Evolutionary conservation across 2,329 filamentous ascomycete species (phyloP).

Genomic region (Phialophora verrucosa): DNA sequence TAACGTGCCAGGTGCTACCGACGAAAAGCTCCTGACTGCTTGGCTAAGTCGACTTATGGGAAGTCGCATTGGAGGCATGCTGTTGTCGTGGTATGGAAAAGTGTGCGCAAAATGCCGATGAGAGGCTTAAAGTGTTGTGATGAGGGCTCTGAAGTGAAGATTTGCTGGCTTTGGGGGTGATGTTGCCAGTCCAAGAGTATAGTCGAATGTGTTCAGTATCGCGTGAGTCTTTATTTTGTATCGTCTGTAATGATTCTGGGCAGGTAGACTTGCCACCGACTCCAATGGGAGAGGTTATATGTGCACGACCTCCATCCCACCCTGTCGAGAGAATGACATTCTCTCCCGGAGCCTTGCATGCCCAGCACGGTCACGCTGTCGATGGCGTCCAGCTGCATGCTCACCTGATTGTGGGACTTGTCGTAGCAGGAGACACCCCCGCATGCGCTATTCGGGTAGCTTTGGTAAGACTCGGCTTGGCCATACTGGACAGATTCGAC

Average conservation of each 20-base stretch:
- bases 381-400: neutral
- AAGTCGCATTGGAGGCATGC: slow-evolving; percentile 30
- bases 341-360: neutral
- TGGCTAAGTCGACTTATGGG: slow-evolving; percentile 23
- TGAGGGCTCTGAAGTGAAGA: neutral
- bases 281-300: slow-evolving; percentile 8
- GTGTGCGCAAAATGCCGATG: neutral
- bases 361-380: neutral
- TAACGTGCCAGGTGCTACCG: slow-evolving; percentile 11
- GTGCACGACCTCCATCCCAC: neutral
- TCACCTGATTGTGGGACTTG: slow-evolving; percentile 4
- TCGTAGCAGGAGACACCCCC: neutral
- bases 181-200: neutral
- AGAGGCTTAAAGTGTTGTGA: slow-evolving; percentile 1
- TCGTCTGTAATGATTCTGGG: neutral
- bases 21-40: slow-evolving; percentile 22
- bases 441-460: neutral
- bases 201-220: neutral
- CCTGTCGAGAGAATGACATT: neutral
- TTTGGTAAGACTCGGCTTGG: neutral
- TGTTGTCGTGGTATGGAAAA: neutral
- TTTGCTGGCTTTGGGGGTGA: neutral
- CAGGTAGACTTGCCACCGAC: neutral
- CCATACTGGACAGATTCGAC: neutral
- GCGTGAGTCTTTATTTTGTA: neutral